Evolutionary conservation across 2,329 filamentous ascomycete species (phyloP), one percentile per base, ranked within the genome.

Genomic region (Trichoderma sp.): DNA sequence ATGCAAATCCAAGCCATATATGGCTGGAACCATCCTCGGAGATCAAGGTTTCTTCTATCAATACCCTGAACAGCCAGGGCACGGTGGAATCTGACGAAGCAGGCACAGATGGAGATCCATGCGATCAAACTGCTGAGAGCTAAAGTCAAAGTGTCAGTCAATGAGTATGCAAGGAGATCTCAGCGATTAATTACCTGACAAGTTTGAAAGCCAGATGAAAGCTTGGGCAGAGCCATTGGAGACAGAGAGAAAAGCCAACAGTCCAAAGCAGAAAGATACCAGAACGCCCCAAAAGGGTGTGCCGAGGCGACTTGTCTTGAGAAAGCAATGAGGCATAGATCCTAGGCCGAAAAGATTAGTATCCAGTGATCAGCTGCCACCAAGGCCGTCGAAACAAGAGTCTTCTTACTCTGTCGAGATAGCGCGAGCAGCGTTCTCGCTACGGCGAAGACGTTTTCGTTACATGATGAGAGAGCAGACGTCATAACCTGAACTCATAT

Each of bases 121-220:
- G 78, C 78, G 71, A 81, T 79, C 59, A 81, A 73, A 61, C 75
- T 76, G 20, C 73, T 73, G 13, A 73, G 68, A 15, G 73, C 73
- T 73, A 47, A 12, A 1, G 30, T 23, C 3, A 8, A 62, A 17
- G 4, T 23, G 34, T 70, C 5, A 72, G 58, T 23, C 15, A 57
- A 20, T 7, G 13, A 9, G 3, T 1, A 23, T 3, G 13, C 4
- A 15, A 26, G 11, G 6, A 5, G 15, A 28, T 7, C 15, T 17
- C 2, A 55, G 7, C 4, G 17, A 13, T 11, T 76, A 71, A 26
- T 78, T 84, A 72, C 85, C 88, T 58, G 85, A 87, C 34, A 88
- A 78, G 74, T 86, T 88, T 55, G 87, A 83, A 74, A 88, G 85
- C 87, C 86, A 88, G 71, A 83, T 84, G 78, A 88, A 88, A 1